phyloP scores from a whole-genome alignment of 1,284 basidiomycete genomes.

The Lentinula novae-zelandiae region DNA sequence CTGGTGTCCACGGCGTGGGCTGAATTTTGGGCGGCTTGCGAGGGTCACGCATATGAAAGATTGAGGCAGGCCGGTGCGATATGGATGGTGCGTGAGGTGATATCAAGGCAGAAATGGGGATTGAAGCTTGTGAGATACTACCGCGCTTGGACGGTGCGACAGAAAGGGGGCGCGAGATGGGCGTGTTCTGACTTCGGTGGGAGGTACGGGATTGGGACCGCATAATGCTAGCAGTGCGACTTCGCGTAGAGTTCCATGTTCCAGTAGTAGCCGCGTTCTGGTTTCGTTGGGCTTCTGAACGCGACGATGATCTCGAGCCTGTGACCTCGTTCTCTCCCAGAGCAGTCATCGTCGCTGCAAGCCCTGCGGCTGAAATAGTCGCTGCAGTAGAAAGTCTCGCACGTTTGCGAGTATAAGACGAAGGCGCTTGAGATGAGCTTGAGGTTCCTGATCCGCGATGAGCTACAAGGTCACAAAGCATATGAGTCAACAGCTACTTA shows the following conservation, averaged over 20 bases:
- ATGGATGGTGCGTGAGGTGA: conserved; percentile 74
- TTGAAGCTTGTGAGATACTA: conserved; percentile 62
- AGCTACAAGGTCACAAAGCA: conserved; percentile 25
- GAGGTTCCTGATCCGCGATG: conserved; percentile 40
- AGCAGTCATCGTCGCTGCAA: conserved; percentile 10
- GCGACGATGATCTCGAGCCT: conserved; percentile 20
- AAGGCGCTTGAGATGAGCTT: conserved; percentile 50
- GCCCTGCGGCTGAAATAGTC: conserved; percentile 25
- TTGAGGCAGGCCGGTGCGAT: conserved; percentile 37
- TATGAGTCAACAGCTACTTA: conserved; percentile 3
- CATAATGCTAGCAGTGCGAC: conserved; percentile 19
- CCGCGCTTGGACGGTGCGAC: conserved; percentile 19
- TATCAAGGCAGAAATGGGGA: conserved; percentile 71
- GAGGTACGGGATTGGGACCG: conserved; percentile 21
- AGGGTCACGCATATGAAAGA: conserved; percentile 78
- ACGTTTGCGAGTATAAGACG: conserved; percentile 67
- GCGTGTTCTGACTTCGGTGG: conserved; percentile 18
- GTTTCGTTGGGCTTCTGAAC: conserved; percentile 9
- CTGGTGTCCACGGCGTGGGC: conserved; percentile 57
- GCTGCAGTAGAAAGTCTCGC: conserved; percentile 51
- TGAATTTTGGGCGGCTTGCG: conserved; percentile 55
- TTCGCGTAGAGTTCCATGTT: conserved; percentile 54
- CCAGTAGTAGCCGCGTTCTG: conserved; percentile 38
- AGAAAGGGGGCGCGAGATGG: conserved; percentile 22
- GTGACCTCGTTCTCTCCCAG: conserved; percentile 6